A percentile compares a stretch with the other conserved stretches of the same genome.
These are phyloP conservation scores for Ascochyta viciae-villosae DNA, from an alignment of 2,329 filamentous ascomycete species.

Conservation along the genomic window DNA sequence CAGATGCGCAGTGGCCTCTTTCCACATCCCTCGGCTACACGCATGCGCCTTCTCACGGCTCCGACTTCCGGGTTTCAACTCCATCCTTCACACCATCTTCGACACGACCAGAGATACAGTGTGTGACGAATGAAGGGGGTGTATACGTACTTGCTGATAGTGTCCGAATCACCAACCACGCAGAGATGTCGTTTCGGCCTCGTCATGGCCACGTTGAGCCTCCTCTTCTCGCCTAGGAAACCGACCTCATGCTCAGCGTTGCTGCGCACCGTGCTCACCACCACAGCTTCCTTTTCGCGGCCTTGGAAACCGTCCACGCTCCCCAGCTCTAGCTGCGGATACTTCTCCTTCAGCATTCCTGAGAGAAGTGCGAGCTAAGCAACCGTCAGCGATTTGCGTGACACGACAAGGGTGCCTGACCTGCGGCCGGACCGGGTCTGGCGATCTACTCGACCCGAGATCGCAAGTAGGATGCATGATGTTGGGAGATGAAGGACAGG, in stretches of 20 bases:
- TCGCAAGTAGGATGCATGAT: too few relatives aligned
- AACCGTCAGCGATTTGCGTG: conserved; percentile 23
- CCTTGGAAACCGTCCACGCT: conserved; percentile 98
- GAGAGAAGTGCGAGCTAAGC: conserved; percentile 76
- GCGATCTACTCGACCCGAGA: too few relatives aligned
- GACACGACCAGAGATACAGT: not conserved
- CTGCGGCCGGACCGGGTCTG: too few relatives aligned
- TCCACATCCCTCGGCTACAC: not conserved
- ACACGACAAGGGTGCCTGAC: conserved; percentile 9
- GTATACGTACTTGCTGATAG: conserved; percentile 77
- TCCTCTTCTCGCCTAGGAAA: conserved; percentile 88
- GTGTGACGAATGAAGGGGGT: not conserved
- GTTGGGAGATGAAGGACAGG: too few relatives aligned
- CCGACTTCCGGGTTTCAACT: conserved; percentile 6
- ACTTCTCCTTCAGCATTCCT: conserved; percentile 76
- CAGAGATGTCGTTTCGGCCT: conserved; percentile 88
- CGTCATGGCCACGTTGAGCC: conserved; percentile 97
- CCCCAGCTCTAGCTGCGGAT: conserved; percentile 88
- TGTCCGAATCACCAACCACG: conserved; percentile 93
- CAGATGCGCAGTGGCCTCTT: conserved; percentile 11
- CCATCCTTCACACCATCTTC: conserved; percentile 19
- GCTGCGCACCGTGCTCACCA: conserved; percentile 92
- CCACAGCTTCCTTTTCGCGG: conserved; percentile 92
- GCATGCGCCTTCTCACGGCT: conserved; percentile 5
- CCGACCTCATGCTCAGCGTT: conserved; percentile 88